Percentiles rank a stretch among this genome's conserved stretches.
These are phyloP conservation scores for Gaertneriomyces sp. DNA, from an alignment of 192 early-diverging fungal species.

Conservation along the genomic window DNA sequence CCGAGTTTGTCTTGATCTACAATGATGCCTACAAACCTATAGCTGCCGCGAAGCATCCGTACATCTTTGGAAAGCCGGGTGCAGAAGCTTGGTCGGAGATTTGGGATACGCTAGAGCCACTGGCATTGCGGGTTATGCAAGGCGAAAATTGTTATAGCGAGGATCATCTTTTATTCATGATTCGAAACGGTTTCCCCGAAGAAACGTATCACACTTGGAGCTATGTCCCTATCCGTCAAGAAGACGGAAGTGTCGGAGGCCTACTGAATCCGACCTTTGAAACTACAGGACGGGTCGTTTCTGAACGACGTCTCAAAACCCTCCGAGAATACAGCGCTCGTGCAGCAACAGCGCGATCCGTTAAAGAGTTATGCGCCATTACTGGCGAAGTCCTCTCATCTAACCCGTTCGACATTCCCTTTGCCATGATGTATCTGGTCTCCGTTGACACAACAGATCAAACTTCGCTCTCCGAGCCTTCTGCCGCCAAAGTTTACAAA, in stretches of 20 bases:
- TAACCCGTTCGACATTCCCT: constrained; percentile 15
- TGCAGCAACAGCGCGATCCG: constrained; percentile 17
- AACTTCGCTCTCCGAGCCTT: not conserved
- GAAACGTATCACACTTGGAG: constrained; percentile 32
- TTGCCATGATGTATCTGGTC: constrained; percentile 20
- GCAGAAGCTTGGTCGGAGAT: constrained; percentile 29
- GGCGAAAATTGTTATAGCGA: constrained; percentile 13
- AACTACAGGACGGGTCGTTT: constrained; percentile 10
- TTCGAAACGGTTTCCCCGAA: constrained; percentile 32
- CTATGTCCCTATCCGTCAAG: constrained; percentile 27
- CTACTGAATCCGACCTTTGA: constrained; percentile 28
- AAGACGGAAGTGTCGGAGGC: constrained; percentile 29
- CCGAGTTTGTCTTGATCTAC: constrained; percentile 23
- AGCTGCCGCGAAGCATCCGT: constrained; percentile 27
- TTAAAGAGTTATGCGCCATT: constrained; percentile 1
- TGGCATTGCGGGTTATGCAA: not conserved
- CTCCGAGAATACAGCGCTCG: constrained; percentile 19
- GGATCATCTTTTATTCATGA: constrained; percentile 28
- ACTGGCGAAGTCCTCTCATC: constrained; percentile 6
- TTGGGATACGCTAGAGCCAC: constrained; percentile 24
- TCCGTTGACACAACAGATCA: constrained; percentile 8
- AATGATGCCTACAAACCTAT: constrained; percentile 26
- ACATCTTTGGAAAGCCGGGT: constrained; percentile 27
- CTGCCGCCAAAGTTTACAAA: not conserved
- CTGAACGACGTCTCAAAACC: constrained; percentile 19